Percentiles rank a stretch among this genome's conserved stretches.
Conservation (phyloP, 1,139 yeast genomes). For the Williopsis jadinii region DNA sequence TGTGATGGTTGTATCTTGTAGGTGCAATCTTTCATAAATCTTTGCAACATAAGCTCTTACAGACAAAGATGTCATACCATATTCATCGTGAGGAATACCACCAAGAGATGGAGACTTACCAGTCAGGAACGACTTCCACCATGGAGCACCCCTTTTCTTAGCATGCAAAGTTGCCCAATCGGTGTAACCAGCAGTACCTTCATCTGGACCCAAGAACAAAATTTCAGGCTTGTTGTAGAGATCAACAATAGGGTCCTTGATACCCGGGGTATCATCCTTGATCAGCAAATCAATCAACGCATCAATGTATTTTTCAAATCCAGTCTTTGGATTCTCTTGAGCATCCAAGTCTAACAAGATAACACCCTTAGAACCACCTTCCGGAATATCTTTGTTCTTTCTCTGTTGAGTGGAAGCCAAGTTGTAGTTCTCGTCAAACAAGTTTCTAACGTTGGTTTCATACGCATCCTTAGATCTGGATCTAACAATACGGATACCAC, state of each 20-base stretch:
- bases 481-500: constrained; percentile 94
- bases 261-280: constrained; percentile 15
- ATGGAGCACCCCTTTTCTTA: constrained; percentile 85
- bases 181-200: constrained; percentile 91
- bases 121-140: constrained; percentile 99
- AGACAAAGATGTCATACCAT: constrained; percentile 95
- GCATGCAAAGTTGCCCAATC: constrained; percentile 99
- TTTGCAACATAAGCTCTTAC: constrained; percentile 91
- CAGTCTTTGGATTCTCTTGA: constrained; percentile 75
- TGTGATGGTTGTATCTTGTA: constrained; percentile 52
- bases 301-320: constrained; percentile 91
- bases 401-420: constrained; percentile 95
- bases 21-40: constrained; percentile 70
- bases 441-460: constrained; percentile 74
- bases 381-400: constrained; percentile 97
- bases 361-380: constrained; percentile 98
- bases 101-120: constrained; percentile 91
- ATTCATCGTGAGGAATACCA: constrained; percentile 97
- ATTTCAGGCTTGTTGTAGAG: constrained; percentile 81
- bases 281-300: constrained; percentile 81
- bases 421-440: constrained; percentile 95
- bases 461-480: constrained; percentile 84
- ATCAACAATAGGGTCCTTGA: constrained; percentile 79
- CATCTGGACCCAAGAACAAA: constrained; percentile 96
- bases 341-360: constrained; percentile 72